These are phyloP conservation scores for Cladosporium sp. DNA, from an alignment of 2,329 filamentous ascomycete genomes.

Conservation along the genomic window DNA sequence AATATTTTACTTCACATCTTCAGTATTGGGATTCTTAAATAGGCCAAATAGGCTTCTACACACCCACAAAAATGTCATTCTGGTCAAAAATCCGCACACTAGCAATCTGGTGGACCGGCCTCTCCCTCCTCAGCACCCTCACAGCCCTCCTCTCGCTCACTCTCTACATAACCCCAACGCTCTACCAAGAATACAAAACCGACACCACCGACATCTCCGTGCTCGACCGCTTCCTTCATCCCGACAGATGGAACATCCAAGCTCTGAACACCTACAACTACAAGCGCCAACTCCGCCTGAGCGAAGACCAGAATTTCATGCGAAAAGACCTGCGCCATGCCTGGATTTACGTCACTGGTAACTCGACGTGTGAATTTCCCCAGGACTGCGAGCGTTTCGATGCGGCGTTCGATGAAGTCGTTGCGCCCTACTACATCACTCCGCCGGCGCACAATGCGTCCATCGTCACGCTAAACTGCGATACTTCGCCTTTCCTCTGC, in stretches of 20 bases:
- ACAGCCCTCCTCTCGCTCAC: slow-evolving; percentile 1
- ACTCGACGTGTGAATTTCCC: not conserved
- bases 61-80: not conserved
- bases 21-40: too few relatives aligned
- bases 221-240: not conserved
- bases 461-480: slow-evolving; percentile 7
- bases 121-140: slow-evolving; percentile 7
- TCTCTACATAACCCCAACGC: slow-evolving; percentile 6
- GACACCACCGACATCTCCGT: not conserved
- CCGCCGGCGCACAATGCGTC: slow-evolving; percentile 8
- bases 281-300: slow-evolving; percentile 4
- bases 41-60: not conserved
- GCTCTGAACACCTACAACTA: slow-evolving; percentile 7
- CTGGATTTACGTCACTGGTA: slow-evolving; percentile 7
- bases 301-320: slow-evolving; percentile 5
- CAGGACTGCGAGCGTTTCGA: slow-evolving; percentile 5
- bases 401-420: slow-evolving; percentile 5
- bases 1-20: too few relatives aligned
- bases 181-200: slow-evolving; percentile 9
- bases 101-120: not conserved
- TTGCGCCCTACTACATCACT: not conserved
- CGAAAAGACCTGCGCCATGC: slow-evolving; percentile 3
- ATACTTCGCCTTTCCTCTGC: slow-evolving; percentile 9
- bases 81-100: not conserved
- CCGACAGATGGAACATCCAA: not conserved